Evolutionary conservation across 805 yeast species (phyloP), one percentile per base, ranked within the genome.

Genomic region (Torulaspora indica): DNA sequence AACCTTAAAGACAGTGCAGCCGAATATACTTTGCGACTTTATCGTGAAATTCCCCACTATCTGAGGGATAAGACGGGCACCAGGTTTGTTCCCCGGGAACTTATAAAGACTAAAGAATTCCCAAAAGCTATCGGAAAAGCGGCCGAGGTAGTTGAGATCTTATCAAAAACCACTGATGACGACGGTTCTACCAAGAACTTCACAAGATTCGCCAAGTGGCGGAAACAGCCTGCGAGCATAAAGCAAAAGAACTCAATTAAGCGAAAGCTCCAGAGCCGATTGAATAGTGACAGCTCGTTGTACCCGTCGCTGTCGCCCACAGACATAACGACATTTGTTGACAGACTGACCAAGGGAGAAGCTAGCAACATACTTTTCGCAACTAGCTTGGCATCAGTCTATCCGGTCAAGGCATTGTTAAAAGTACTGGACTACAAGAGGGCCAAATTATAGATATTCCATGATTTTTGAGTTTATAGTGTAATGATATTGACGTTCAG

Each of bases 201-300:
- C 2, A 53, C 65, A 12, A 64, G 59, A 35, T 59, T 42, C 43
- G 61, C 69, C 8, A 47, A 44, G 14, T 69, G 73, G 73, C 59
- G 73, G 45, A 31, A 31, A 2, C 43, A 47, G 0, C 47, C 54
- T 2, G 61, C 70, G 0, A 49, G 70, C 2, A 31, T 42, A 2
- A 63, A 54, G 31, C 73, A 69, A 40, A 42, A 44, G 36, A 25
- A 29, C 1, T 32, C 41, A 2, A 35, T 64, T 1, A 24, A 36
- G 17, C 55, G 24, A 9, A 52, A 44, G 24, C 23, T 53, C 10
- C 36, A 33, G n/a, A 32, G 18, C 15, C 23, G 22, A 43, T 58
- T 15, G 44, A 42, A 10, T 43, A 45, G 38, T 28, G 42, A n/a
- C 20, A 40, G 9, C 14, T 24, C 27, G 4, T 34, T 17, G 3